Conservation (phyloP, 805 yeast species). For the Komagataella kurtzmanii region DNA sequence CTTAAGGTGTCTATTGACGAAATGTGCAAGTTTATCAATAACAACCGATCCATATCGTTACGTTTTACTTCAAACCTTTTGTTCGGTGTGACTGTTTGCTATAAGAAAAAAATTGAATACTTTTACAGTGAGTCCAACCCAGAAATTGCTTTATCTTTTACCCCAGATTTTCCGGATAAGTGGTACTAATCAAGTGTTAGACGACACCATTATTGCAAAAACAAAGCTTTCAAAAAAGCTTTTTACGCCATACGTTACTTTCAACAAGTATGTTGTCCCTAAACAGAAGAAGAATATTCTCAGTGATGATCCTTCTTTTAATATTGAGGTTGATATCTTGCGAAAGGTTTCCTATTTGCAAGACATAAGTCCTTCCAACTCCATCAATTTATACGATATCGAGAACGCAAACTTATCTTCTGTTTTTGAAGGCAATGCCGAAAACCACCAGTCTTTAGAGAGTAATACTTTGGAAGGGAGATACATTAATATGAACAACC, state of each 20-base stretch:
- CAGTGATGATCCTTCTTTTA: constrained; percentile 25
- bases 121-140: constrained; percentile 18
- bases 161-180: not conserved
- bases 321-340: constrained; percentile 16
- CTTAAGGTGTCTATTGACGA: constrained; percentile 25
- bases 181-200: not conserved
- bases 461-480: not conserved
- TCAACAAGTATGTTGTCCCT: not conserved
- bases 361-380: not conserved
- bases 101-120: constrained; percentile 33
- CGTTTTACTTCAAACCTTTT: constrained; percentile 28
- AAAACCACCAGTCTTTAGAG: not conserved
- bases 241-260: not conserved
- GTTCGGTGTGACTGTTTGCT: constrained; percentile 33
- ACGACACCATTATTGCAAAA: constrained; percentile 2
- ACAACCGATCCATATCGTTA: constrained; percentile 11
- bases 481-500: too few species aligned
- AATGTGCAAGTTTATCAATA: constrained; percentile 20
- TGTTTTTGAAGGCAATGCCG: not conserved
- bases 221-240: constrained; percentile 2
- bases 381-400: not conserved
- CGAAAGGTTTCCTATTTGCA: constrained; percentile 6
- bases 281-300: constrained; percentile 6
- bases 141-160: not conserved
- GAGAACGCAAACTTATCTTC: not conserved